Evolutionary conservation across 192 early-diverging fungal genomes (phyloP), one percentile per base, ranked within the genome.

Genomic region (Geranomyces variabilis): DNA sequence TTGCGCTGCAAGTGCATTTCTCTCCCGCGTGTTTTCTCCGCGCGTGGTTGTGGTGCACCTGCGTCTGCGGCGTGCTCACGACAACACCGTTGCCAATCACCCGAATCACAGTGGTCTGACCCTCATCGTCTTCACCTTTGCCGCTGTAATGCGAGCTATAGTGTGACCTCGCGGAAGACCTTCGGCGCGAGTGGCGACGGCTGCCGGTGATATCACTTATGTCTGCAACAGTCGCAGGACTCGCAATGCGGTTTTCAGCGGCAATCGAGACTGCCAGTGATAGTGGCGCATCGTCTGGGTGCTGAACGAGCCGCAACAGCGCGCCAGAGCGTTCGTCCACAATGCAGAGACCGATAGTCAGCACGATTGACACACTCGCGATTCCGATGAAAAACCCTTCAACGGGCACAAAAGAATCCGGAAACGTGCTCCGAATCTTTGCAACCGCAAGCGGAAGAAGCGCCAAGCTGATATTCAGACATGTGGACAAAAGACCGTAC

Each of bases 31-130:
- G 21, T 41, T 41, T n/a, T n/a, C n/a, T 41, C 36, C 51, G 70
- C 19, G 67, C 48, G 49, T 80, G 79, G 60, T 75, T 71, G 62
- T 80, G 79, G 53, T 74, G 79, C 21, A 80, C 47, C 22, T 70
- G 34, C 24, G 81, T 82, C 19, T 29, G 69, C 28, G 78, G 78
- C 10, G 74, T 56, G 19, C 63, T 59, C 12, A 82, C 75, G 28
- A 77, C 57, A 43, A 80, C 53, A 2, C 78, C 81, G 36, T 77
- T 73, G 19, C 78, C 75, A 0, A 80, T 67, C 2, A 82, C 81
- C 21, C 57, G 76, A n/a, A 63, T 65, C 26, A 55, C 26, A 41
- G 36, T 7, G 36, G 3, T 3, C 36, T 41, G 36, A 12, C 46
- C 46, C 21, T 55, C 21, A 55, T 55, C 51, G 6, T n/a, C 26